Base-by-base conservation (phyloP, 2,329 filamentous ascomycete species). In the Sporothrix mexicana region DNA sequence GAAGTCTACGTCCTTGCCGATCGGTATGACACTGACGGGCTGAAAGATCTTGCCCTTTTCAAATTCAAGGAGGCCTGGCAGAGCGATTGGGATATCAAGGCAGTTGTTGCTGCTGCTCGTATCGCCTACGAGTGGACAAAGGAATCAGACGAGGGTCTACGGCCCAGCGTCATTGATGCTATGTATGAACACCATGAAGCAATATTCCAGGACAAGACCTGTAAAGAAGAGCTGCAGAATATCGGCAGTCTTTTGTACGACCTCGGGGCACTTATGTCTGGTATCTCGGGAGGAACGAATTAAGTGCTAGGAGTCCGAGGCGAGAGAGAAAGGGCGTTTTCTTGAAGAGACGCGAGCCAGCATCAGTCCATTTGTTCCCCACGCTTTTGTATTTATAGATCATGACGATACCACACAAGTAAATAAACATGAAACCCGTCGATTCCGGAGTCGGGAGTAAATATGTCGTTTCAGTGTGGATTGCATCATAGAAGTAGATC, bases 1-100 rank as follows among this genome's bases (percentile, higher is more conserved):
- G 55, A 59, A 13, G 20, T 72, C 2, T 72, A 72, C 9, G 36
- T 72, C 9, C 41, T 59, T 7, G 61, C 70, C 13, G 61, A 72
- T 2, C 36, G 15, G 5, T 72, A 72, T 10, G 49, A n/a, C 1
- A 57, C 67, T 17, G 25, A 7, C 2, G 49, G 15, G 9, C 41
- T 72, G 9, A 67, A 67, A 20, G 25, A 15, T 8, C 36, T 36
- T 23, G 59, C 69, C 23, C 49, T 71, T 30, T 2, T 0, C 12
- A 71, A 55, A 3, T 66, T 66, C 13, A 5, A 30, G 5, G 10
- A 3, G 0, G 47, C 30, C 6, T 43, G 15, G n/a, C 0, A 5
- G 1, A 3, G 10, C 2, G 7, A 15, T 10, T 71, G 69, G 69
- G 69, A 64, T 23, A 17, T 8, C 2, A 3, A 55, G 20, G 70